A percentile compares a stretch with the other conserved stretches of the same genome.
Conservation (phyloP, 2,329 filamentous ascomycete species). For the Ustulina deusta region DNA sequence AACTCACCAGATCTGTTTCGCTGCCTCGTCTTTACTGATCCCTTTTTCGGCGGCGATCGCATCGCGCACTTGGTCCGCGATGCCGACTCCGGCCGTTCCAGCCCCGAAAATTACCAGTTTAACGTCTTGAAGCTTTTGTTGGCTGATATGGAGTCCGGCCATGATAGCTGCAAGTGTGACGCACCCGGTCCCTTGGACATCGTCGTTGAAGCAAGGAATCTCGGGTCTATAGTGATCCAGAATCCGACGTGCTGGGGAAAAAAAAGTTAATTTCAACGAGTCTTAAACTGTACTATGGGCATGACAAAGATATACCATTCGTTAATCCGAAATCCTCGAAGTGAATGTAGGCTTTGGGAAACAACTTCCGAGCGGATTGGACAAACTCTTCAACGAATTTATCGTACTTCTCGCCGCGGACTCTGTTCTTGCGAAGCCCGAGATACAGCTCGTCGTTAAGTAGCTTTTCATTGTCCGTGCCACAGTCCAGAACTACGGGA, state of each 20-base stretch:
- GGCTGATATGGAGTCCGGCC: constrained; percentile 77
- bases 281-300: background rate
- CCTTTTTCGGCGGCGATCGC: constrained; percentile 77
- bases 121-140: constrained; percentile 74
- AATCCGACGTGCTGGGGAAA: constrained; percentile 65
- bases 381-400: constrained; percentile 82
- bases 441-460: constrained; percentile 84
- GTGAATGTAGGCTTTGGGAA: constrained; percentile 85
- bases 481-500: constrained; percentile 86
- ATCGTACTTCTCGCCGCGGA: constrained; percentile 79
- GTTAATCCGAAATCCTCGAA: constrained; percentile 88
- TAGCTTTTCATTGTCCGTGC: constrained; percentile 82
- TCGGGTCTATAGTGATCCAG: constrained; percentile 79
- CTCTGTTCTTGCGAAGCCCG: constrained; percentile 75
- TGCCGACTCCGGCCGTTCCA: constrained; percentile 85
- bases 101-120: constrained; percentile 82
- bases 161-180: constrained; percentile 87
- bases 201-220: constrained; percentile 90
- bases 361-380: constrained; percentile 73
- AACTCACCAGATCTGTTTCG: constrained; percentile 79
- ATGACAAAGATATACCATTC: constrained; percentile 64
- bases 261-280: background rate
- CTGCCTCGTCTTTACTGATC: constrained; percentile 78
- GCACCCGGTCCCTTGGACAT: constrained; percentile 89
- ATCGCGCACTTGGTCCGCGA: constrained; percentile 85